These are phyloP conservation scores for Candida boidinii DNA, from an alignment of 805 yeast genomes.

Conservation along the genomic window DNA sequence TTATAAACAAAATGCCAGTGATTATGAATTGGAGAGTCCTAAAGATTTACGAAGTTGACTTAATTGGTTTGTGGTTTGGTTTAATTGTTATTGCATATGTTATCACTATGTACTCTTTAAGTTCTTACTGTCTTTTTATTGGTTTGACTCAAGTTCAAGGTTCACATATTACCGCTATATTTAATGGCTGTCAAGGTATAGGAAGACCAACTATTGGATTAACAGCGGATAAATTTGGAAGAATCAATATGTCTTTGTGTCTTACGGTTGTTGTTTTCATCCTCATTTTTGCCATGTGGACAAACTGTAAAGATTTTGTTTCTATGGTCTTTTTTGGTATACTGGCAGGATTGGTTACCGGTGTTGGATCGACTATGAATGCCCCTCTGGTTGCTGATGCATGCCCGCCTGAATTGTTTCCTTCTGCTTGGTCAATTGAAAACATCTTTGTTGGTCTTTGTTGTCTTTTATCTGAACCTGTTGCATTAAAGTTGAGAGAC, in stretches of 20 bases:
- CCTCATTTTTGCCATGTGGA: conserved; percentile 38
- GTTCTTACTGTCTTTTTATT: conserved; percentile 36
- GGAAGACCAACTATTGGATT: conserved; percentile 44
- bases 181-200: conserved; percentile 37
- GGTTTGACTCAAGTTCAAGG: conserved; percentile 39
- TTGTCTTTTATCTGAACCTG: conserved; percentile 20
- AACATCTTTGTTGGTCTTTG: conserved; percentile 20
- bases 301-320: conserved; percentile 22
- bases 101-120: conserved; percentile 35
- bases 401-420: conserved; percentile 17
- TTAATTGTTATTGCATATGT: conserved; percentile 32
- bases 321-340: conserved; percentile 28
- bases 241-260: conserved; percentile 33
- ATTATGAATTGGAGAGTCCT: conserved; percentile 10
- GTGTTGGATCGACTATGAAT: conserved; percentile 29
- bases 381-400: conserved; percentile 22
- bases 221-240: conserved; percentile 35
- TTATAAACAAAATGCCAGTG: conserved; percentile 7
- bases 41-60: conserved; percentile 9
- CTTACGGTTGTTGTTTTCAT: conserved; percentile 26
- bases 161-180: conserved; percentile 33
- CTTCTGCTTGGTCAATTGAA: conserved; percentile 21
- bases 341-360: conserved; percentile 34
- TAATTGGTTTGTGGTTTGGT: conserved; percentile 20
- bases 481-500: conserved; percentile 18